phyloP scores from a whole-genome alignment of 169 alveolate species.

The Plasmodium gaboni region DNA sequence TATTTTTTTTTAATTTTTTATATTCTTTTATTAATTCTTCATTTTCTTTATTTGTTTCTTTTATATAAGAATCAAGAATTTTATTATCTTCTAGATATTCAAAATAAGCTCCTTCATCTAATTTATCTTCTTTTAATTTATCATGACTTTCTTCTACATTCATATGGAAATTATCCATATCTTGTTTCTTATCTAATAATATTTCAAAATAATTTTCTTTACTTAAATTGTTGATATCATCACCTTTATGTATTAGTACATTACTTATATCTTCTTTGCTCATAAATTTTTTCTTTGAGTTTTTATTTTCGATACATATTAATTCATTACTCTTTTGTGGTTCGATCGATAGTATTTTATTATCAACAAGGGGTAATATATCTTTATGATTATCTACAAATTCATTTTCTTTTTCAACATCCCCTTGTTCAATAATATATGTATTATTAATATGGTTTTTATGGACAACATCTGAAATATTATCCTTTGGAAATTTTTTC shows the following conservation, averaged over 20 bases:
- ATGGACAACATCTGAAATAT: too few species aligned
- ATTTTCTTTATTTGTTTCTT: constrained; percentile 34
- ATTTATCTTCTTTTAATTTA: neutral
- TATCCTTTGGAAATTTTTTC: too few species aligned
- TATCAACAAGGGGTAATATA: neutral
- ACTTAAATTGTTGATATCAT: neutral
- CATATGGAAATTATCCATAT: constrained; percentile 25
- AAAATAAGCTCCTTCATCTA: neutral
- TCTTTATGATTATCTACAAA: neutral
- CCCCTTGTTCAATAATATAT: neutral
- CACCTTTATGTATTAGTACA: constrained; percentile 16
- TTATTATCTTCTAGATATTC: constrained; percentile 43
- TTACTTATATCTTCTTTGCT: constrained; percentile 28
- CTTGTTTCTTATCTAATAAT: constrained; percentile 15
- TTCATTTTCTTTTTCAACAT: neutral
- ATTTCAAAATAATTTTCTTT: constrained; percentile 13
- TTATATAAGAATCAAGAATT: constrained; percentile 32
- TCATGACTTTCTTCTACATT: neutral
- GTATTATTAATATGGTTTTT: too few species aligned
- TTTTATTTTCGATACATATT: neutral
- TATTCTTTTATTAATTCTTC: constrained; percentile 59
- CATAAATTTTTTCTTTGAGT: neutral
- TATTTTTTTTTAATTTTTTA: constrained; percentile 39
- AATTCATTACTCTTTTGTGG: neutral
- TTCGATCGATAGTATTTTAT: neutral